Percentiles rank a stretch among this genome's conserved stretches.
Conservation (phyloP, 2,329 filamentous ascomycete species). For the Chrysosporium keratinophilum region DNA sequence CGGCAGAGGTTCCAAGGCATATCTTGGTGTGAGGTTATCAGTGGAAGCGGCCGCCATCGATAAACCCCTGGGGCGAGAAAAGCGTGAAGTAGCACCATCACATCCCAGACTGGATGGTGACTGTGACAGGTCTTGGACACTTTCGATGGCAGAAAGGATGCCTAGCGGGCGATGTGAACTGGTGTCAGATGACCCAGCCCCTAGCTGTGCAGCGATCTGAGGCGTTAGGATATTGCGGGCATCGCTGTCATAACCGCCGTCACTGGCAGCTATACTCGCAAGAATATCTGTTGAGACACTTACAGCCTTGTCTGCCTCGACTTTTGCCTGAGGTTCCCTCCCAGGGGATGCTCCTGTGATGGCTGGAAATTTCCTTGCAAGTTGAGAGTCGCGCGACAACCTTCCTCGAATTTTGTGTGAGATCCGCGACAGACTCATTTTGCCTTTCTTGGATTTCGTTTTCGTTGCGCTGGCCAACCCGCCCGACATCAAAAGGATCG, state of each 20-base stretch:
- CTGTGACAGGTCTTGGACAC: conserved; percentile 9
- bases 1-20: not conserved
- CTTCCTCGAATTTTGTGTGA: conserved; percentile 25
- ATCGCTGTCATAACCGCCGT: conserved; percentile 35
- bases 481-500: not conserved
- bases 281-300: conserved; percentile 18
- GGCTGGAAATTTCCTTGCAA: conserved; percentile 14
- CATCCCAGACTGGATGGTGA: not conserved
- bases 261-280: conserved; percentile 30
- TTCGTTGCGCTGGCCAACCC: not conserved
- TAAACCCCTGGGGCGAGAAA: not conserved
- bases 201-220: conserved; percentile 18
- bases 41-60: not conserved
- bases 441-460: not conserved
- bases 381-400: conserved; percentile 26
- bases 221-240: conserved; percentile 32
- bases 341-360: conserved; percentile 13
- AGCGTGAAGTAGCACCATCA: not conserved
- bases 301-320: not conserved
- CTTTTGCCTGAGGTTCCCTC: conserved; percentile 4
- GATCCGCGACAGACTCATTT: conserved; percentile 15
- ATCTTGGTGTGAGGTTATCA: not conserved
- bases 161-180: conserved; percentile 9
- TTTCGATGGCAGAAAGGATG: conserved; percentile 8
- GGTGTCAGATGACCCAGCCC: conserved; percentile 9